Evolutionary conservation across 176 grass and related monocot genomes (phyloP), one percentile per base, ranked within the genome.

Genomic region (Triticum turgidum): DNA sequence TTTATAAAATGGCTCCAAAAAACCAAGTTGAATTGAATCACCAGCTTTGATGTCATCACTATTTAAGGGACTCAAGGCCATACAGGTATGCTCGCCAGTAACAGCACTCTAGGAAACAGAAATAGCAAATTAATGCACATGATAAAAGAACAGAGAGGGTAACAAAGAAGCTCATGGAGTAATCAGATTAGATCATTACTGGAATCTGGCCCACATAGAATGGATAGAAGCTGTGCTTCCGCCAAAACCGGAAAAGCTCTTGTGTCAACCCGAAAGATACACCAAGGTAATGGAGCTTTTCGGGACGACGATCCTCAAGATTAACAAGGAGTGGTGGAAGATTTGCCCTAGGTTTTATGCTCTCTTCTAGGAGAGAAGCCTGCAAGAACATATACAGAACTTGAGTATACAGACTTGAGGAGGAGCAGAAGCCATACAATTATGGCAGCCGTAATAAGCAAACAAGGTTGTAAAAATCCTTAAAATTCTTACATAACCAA

Each of bases 31-130:
- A 77, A 77, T 81, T 69, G 84, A 86, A 39, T 90, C 84, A 4
- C 21, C 86, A 4, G 24, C 93, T 87, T 94, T 67, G 13, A 96
- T 89, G 45, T 91, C 88, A 87, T 96, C 86, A 77, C 84, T 96
- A 78, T 88, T 92, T 84, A 98, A 82, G 49, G 90, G 86, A 77
- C 94, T 98, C 87, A 98, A 76, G 61, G 91, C 64, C 96, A 98
- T 98, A 86, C 96, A 98, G 4, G 96, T 94, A 83, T 96, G 96
- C 63, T 98, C 96, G 79, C 96, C 96, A 77, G 96, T 98, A 42
- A 98, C 93, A 92, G 87, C 80, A 94, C 93, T 98, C 96, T 98
- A 80, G 29, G 87, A 77, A 86, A 75, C 47, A 56, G 21, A 88
- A 78, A 69, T 14, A 80, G 6, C 67, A 82, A 76, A 85, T 47